A percentile compares a stretch with the other conserved stretches of the same genome.
Evolutionary conservation across 1,284 basidiomycete species (phyloP).

Genomic region (Kalmanozyma brasiliensis): DNA sequence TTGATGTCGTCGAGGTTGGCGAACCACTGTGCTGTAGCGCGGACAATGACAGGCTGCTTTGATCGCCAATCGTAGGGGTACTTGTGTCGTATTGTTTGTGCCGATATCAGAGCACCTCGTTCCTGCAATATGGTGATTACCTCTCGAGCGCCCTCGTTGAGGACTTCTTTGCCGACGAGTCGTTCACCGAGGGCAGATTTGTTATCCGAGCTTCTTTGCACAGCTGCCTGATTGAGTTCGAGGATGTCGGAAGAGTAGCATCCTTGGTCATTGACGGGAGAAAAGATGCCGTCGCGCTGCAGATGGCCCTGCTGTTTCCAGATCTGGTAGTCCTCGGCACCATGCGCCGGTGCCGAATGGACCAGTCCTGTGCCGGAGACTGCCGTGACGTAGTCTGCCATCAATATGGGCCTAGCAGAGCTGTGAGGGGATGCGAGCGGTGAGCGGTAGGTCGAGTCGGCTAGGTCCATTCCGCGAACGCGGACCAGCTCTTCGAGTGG

Average conservation of each 20-base stretch:
- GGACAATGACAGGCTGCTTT: conserved; percentile 88
- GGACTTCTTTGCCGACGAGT: conserved; percentile 79
- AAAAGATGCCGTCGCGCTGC: conserved; percentile 44
- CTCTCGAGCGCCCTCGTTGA: conserved; percentile 78
- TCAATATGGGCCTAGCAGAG: conserved; percentile 69
- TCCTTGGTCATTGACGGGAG: conserved; percentile 81
- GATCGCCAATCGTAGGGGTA: conserved; percentile 99
- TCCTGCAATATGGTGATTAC: conserved; percentile 73
- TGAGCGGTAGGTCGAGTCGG: conserved; percentile 76
- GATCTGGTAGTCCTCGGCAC: conserved; percentile 83
- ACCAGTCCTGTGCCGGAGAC: conserved; percentile 95
- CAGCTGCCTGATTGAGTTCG: conserved; percentile 13
- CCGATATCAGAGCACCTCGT: conserved; percentile 74
- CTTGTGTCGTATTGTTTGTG: conserved; percentile 80
- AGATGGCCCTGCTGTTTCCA: conserved; percentile 54
- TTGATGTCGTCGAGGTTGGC: conserved; percentile 89
- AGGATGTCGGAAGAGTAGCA: conserved; percentile 72
- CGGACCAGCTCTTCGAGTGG: conserved; percentile 33
- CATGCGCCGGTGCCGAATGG: conserved; percentile 94
- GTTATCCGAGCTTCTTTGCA: conserved; percentile 71
- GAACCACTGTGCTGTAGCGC: conserved; percentile 99
- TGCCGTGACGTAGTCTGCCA: conserved; percentile 79
- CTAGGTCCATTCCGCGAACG: conserved; percentile 69
- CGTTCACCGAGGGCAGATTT: conserved; percentile 57
- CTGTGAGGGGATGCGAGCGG: conserved; percentile 73